Evolutionary conservation across 169 alveolate genomes (phyloP).

Genomic region (Prorocentrum cordatum): DNA sequence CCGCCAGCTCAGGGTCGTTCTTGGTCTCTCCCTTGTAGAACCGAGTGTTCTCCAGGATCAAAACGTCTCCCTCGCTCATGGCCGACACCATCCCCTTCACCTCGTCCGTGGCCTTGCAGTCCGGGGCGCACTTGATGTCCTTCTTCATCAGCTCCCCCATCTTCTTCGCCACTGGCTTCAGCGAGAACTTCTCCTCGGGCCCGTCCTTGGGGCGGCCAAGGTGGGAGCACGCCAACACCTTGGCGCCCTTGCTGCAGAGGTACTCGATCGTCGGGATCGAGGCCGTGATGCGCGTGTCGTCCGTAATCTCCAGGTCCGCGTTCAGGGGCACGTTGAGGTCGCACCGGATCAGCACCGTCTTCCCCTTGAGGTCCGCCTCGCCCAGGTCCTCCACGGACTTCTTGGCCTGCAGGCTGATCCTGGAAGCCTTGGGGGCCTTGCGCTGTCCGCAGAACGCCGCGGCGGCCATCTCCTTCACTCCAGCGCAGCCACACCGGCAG

Average conservation of each 20-base stretch:
- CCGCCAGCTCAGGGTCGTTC: conserved; percentile 62
- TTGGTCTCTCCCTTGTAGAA: conserved; percentile 15
- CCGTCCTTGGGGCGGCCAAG: conserved; percentile 76
- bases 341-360: conserved; percentile 88
- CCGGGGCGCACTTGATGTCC: too few species aligned
- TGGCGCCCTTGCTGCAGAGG: conserved; percentile 86
- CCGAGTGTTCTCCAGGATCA: conserved; percentile 91
- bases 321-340: conserved; percentile 93
- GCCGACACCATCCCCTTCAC: conserved; percentile 78
- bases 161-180: conserved; percentile 77
- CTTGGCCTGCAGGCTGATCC: too few species aligned
- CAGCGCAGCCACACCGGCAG: conserved; percentile 94
- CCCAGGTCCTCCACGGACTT: too few species aligned
- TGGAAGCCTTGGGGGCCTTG: too few species aligned
- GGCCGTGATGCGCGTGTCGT: conserved; percentile 89
- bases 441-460: too few species aligned
- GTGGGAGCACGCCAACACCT: conserved; percentile 79
- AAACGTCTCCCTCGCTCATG: conserved; percentile 82
- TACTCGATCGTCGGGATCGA: too few species aligned
- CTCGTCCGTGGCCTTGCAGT: too few species aligned
- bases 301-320: conserved; percentile 83
- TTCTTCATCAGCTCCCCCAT: too few species aligned
- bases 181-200: conserved; percentile 72
- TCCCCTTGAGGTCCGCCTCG: too few species aligned
- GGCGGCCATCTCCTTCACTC: too few species aligned